These are phyloP conservation scores for Trichoderma simmonsii DNA, from an alignment of 2,329 filamentous ascomycete species.

Conservation along the genomic window DNA sequence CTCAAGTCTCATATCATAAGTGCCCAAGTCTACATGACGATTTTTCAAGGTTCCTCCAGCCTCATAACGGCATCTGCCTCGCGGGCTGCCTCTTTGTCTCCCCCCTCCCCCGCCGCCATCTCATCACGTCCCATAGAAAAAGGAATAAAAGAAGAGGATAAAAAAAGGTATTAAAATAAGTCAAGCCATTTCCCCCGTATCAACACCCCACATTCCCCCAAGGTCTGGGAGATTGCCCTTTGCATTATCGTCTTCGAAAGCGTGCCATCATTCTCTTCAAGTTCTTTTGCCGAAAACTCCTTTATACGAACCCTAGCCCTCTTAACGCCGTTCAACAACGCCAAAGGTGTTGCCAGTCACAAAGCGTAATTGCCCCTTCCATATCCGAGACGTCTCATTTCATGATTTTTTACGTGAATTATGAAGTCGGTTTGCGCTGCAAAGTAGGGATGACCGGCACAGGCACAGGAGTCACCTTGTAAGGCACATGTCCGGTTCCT, in stretches of 20 bases:
- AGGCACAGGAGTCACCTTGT: constrained; percentile 45
- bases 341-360: constrained; percentile 8
- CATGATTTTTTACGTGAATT: neutral
- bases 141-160: neutral
- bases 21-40: neutral
- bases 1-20: neutral
- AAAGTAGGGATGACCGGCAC: constrained; percentile 42
- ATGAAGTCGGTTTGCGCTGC: constrained; percentile 24
- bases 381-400: neutral
- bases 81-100: neutral
- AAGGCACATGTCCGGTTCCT: constrained; percentile 31
- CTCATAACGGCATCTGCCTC: neutral
- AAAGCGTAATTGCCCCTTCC: neutral
- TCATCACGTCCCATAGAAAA: neutral
- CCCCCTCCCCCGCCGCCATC: neutral
- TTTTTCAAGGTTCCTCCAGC: neutral
- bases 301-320: constrained; percentile 11
- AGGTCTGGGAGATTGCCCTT: neutral
- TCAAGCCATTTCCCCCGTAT: neutral
- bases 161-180: constrained; percentile 1
- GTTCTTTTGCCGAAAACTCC: constrained; percentile 11
- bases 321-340: constrained; percentile 14
- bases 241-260: constrained; percentile 11
- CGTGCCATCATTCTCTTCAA: neutral
- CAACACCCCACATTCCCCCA: neutral